These are phyloP conservation scores for Ophiocytium majus DNA, from an alignment of 352 stramenopile genomes.

Conservation along the genomic window DNA sequence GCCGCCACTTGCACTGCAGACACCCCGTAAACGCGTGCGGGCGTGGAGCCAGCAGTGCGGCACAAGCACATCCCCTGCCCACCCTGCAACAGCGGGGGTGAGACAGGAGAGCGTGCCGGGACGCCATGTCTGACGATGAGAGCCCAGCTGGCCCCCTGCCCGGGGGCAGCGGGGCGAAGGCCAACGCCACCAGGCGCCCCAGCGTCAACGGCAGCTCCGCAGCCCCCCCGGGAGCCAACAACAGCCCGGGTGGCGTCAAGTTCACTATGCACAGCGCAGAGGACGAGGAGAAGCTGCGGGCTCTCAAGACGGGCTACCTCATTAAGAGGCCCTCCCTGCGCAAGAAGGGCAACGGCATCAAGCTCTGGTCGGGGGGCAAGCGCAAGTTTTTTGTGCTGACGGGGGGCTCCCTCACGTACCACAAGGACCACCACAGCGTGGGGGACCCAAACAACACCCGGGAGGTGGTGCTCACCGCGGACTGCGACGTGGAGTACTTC, in stretches of 20 bases:
- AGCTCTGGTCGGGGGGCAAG: constrained; percentile 10
- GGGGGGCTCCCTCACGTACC: constrained; percentile 17
- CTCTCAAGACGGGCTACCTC: constrained; percentile 16
- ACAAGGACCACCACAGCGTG: constrained; percentile 16
- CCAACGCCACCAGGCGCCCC: background rate
- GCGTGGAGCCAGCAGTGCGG: background rate
- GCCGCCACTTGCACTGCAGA: background rate
- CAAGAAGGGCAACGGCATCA: constrained; percentile 12
- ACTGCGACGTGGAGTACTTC: constrained; percentile 22
- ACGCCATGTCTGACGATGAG: too few species aligned
- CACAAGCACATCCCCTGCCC: background rate
- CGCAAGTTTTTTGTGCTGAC: constrained; percentile 16
- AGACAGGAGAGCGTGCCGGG: background rate
- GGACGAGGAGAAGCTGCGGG: background rate
- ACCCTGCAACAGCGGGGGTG: background rate
- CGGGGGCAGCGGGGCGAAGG: too few species aligned
- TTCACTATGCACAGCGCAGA: constrained; percentile 9
- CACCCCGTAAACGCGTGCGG: background rate
- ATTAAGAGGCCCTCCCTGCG: constrained; percentile 2
- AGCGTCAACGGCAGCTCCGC: background rate
- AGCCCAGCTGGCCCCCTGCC: too few species aligned
- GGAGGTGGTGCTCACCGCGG: background rate
- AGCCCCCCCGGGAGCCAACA: too few species aligned
- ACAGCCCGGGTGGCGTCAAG: too few species aligned
- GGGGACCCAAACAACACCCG: background rate